Evolutionary conservation across 140 eudicot species (phyloP).

Genomic region (Oenanthe javanica): DNA sequence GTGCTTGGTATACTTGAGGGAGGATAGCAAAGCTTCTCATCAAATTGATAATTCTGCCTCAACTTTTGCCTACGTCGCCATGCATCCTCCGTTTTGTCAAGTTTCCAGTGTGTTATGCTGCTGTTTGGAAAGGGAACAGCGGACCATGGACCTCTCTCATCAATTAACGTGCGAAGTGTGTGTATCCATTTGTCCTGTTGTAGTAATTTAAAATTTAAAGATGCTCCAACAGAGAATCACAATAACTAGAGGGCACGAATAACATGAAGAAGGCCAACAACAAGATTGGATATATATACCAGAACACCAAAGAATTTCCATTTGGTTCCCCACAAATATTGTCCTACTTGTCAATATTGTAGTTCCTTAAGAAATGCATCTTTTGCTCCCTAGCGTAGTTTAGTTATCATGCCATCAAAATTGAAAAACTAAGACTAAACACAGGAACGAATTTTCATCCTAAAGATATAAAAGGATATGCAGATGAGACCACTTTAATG

Average conservation of each 20-base stretch:
- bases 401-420: neutral
- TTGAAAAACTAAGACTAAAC: neutral
- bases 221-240: neutral
- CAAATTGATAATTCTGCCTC: constrained; percentile 83
- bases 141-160: constrained; percentile 99
- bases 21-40: constrained; percentile 84
- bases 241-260: neutral
- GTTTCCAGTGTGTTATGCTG: constrained; percentile 74
- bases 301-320: neutral
- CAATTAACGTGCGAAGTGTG: constrained; percentile 74
- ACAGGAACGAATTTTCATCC: neutral
- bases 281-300: neutral
- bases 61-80: constrained; percentile 96
- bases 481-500: neutral
- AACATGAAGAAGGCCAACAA: neutral
- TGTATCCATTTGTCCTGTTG: constrained; percentile 94
- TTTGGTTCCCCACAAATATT: neutral
- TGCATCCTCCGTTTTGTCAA: constrained; percentile 87
- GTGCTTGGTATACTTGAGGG: constrained; percentile 38
- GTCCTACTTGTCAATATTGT: neutral
- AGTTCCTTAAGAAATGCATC: neutral
- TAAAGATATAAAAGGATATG: neutral
- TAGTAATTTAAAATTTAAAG: constrained; percentile 8
- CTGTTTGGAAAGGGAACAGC: constrained; percentile 84
- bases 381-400: neutral